Conservation (phyloP, 169 alveolate species). For the Perkinsus chesapeaki region DNA sequence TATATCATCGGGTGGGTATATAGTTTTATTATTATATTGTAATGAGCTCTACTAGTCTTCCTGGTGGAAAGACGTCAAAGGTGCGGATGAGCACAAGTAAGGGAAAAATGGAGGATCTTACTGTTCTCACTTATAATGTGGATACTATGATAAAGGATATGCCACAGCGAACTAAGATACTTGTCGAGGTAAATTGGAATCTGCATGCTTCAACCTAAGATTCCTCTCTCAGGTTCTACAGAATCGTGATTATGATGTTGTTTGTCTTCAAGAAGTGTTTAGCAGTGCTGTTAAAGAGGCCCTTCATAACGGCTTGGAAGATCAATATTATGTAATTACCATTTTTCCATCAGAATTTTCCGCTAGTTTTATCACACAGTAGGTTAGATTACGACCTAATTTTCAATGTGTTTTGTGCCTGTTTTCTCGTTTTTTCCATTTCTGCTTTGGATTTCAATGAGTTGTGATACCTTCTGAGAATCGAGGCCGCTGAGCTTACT, state of each 20-base stretch:
- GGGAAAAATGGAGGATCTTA: neutral
- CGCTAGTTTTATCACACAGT: no score
- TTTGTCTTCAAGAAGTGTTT: neutral
- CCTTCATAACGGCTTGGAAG: neutral
- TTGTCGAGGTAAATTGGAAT: neutral
- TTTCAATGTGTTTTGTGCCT: no score
- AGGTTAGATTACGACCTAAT: no score
- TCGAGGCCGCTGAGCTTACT: no score
- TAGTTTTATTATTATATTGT: neutral
- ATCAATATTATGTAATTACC: neutral
- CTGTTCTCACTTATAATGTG: neutral
- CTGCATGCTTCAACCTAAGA: no score
- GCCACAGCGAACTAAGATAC: neutral
- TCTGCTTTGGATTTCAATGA: no score
- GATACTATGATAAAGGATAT: neutral
- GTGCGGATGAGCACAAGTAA: neutral
- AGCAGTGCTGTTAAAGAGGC: neutral
- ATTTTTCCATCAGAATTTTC: neutral
- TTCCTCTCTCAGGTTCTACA: no score
- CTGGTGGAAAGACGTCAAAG: neutral
- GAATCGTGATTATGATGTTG: neutral
- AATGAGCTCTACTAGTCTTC: neutral
- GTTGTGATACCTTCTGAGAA: no score
- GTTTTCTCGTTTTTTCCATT: no score
- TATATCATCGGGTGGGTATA: neutral